Base-by-base conservation (phyloP, 208 protist genomes). In the Angomonas desouzai region DNA sequence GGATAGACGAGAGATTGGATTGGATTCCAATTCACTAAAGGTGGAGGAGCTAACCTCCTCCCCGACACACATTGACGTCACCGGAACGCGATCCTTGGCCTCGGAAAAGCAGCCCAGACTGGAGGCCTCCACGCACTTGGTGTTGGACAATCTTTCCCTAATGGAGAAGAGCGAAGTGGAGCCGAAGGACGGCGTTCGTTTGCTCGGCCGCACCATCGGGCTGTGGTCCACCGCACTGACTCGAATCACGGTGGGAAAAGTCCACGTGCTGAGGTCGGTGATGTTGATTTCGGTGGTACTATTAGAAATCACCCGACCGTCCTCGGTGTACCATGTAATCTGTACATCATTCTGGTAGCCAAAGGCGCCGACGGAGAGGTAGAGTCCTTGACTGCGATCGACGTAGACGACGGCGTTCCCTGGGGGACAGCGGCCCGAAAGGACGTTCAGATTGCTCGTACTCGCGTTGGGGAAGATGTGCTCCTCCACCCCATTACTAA, bases 391-490 rank as follows among this genome's bases (percentile, higher is more conserved):
- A 9, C 51, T 62, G n/a, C 47, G 40, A 30, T 55, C 22, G 25
- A 84, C 62, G 62, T 77, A 71, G n/a, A 79, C n/a, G 11, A 49
- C 68, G 20, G 62, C 48, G 20, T 36, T 49, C 1, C 45, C 59
- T 18, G 68, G 73, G 3, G 78, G 79, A 68, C 85, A 87, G 1
- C 76, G 71, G 2, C 60, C 66, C 2, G 73, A 49, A 13, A 72
- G 25, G 2, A 83, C 43, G 33, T 76, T 74, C 30, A 77, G 20
- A 18, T 11, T 22, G 3, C 29, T 29, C 0, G 30, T 45, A 0
- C 57, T 55, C 1, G 66, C 40, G 0, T 7, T 33, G 16, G 29
- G 13, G 18, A 76, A 29, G 1, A 55, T 47, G 3, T 33, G 51
- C 1, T 64, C 7, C n/a, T 68, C 18, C 20, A 72, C 64, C 2